Evolutionary conservation across 2,329 filamentous ascomycete species (phyloP).

Genomic region (Colletotrichum neosansevieriae): DNA sequence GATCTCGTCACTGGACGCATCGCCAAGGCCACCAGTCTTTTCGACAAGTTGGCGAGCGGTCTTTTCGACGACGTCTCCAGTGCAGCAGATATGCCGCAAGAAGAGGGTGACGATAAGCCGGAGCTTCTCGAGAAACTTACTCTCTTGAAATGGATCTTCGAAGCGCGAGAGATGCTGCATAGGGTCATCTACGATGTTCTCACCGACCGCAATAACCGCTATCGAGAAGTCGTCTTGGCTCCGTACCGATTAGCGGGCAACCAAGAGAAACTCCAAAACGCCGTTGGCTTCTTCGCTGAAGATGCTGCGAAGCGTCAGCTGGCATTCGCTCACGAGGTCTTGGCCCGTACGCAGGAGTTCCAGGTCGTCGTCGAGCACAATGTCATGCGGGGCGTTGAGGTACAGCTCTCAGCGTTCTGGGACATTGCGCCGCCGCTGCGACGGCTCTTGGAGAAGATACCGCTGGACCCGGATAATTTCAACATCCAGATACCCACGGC

Average conservation of each 20-base stretch:
- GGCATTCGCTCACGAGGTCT: conserved; percentile 77
- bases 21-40: conserved; percentile 78
- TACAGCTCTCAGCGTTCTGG: conserved; percentile 96
- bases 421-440: conserved; percentile 91
- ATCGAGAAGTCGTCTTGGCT: conserved; percentile 83
- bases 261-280: conserved; percentile 82
- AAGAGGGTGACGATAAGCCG: conserved; percentile 94
- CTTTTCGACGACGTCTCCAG: conserved; percentile 75
- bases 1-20: conserved; percentile 83
- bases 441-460: conserved; percentile 83
- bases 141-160: conserved; percentile 96
- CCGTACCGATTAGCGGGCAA: conserved; percentile 84
- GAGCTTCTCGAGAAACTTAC: conserved; percentile 95
- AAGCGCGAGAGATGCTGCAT: conserved; percentile 89
- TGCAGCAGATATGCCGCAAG: conserved; percentile 86
- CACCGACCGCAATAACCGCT: conserved; percentile 86
- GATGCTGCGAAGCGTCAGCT: conserved; percentile 80
- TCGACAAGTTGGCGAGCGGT: conserved; percentile 78
- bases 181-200: conserved; percentile 87
- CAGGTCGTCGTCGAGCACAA: conserved; percentile 84
- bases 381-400: conserved; percentile 87
- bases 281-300: conserved; percentile 83
- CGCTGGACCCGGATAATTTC: conserved; percentile 69
- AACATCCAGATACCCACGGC: conserved; percentile 80
- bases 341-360: conserved; percentile 82